These are phyloP conservation scores for Didymella lethalis DNA, from an alignment of 2,329 filamentous ascomycete genomes.

Conservation along the genomic window DNA sequence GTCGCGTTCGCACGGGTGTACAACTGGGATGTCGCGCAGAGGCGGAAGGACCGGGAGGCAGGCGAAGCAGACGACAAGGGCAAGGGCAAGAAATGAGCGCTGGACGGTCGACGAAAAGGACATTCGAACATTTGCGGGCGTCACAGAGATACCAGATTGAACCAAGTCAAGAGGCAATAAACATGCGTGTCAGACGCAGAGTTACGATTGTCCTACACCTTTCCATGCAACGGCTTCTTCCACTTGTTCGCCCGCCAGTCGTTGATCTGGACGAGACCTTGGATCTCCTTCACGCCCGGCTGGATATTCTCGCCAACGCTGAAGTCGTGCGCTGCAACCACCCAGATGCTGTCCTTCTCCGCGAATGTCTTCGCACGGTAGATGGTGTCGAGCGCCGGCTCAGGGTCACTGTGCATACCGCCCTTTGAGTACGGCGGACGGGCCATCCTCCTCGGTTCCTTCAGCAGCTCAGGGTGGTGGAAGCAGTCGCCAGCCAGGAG, in stretches of 20 bases:
- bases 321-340: constrained; percentile 44
- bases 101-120: background rate
- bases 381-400: constrained; percentile 40
- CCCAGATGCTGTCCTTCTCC: constrained; percentile 38
- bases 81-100: constrained; percentile 34
- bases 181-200: background rate
- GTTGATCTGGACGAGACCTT: constrained; percentile 36
- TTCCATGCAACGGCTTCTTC: constrained; percentile 32
- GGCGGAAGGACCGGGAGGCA: constrained; percentile 83
- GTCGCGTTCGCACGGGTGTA: constrained; percentile 97
- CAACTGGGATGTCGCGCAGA: constrained; percentile 98
- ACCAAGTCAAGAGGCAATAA: constrained; percentile 2
- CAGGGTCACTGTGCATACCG: constrained; percentile 42
- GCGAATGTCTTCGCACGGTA: constrained; percentile 34
- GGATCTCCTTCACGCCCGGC: constrained; percentile 32
- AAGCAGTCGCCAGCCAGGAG: constrained; percentile 45
- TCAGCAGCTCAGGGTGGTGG: constrained; percentile 40
- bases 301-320: constrained; percentile 37
- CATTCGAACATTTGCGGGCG: constrained; percentile 10
- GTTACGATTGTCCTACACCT: background rate
- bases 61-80: constrained; percentile 54
- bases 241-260: constrained; percentile 37
- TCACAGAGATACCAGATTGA: constrained; percentile 16
- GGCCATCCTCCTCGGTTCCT: constrained; percentile 40
- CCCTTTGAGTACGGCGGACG: constrained; percentile 39